Evolutionary conservation across 108 stramenopile genomes (phyloP), one percentile per base, ranked within the genome.

Genomic region (Pelagomonas calceolata): DNA sequence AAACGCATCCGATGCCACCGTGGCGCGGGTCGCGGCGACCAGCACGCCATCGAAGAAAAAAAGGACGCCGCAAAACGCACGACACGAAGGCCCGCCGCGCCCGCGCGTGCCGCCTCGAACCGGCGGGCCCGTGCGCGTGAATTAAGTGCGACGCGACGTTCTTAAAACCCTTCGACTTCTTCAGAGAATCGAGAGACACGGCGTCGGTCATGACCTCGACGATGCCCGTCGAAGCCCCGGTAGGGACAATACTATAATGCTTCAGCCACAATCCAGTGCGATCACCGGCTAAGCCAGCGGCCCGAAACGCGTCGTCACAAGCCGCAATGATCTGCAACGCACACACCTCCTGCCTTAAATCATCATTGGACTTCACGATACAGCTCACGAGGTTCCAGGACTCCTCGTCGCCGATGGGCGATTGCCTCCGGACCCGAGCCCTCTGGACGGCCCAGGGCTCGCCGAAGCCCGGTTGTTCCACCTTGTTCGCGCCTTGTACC

Each of bases 291-390:
- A 85, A 63, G 14, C 70, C 46, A 12, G 92, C 94, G 72, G 94
- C 85, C 46, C 87, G 79, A 70, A 95, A 97, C 34, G 96, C 95
- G 45, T 92, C 91, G 39, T 86, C 80, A 68, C 92, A 95, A 37
- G 95, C 80, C 31, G 90, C 88, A 44, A 98, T 95, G 15, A 98
- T 84, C 79, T 97, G 96, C 86, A 95, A 87, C 60, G 92, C 85
- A 65, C 93, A 92, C 30, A 91, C 91, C 82, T 99, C 98, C 79
- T 99, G 98, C 36, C 98, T 84, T 63, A 97, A 77, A 76, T 99
- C 98, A 63, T 97, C 98, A 73, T 97, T 96, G 30, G 91, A 93
- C 87, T 99, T 99, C 39, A 99, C 94, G 74, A 99, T 96, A 45
- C 95, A 89, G 63, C 91, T 90, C 32, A 86, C 79, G 44, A 99